These are phyloP conservation scores for Lachnellula subtilissima DNA, from an alignment of 2,329 filamentous ascomycete species.

Conservation along the genomic window DNA sequence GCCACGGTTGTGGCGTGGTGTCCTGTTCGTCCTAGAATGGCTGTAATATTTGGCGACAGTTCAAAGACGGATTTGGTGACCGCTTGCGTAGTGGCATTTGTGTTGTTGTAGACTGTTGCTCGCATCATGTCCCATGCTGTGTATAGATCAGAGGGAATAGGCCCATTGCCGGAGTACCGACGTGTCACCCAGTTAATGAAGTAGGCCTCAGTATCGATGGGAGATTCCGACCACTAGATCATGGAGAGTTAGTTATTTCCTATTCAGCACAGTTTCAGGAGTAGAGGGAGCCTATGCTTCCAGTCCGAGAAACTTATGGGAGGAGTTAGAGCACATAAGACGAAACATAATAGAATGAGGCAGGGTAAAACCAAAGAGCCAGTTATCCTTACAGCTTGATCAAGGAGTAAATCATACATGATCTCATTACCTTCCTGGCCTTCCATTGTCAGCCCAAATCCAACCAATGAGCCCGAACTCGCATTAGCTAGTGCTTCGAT, in stretches of 20 bases:
- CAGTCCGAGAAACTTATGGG: no score
- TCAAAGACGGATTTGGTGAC: constrained; percentile 44
- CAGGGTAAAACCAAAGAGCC: no score
- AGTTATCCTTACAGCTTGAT: constrained; percentile 35
- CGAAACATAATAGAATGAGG: no score
- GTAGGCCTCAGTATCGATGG: constrained; percentile 42
- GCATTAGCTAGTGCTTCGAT: constrained; percentile 38
- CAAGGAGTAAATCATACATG: constrained; percentile 46
- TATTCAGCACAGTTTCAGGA: no score
- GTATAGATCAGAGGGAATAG: constrained; percentile 34
- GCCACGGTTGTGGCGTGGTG: constrained; percentile 39
- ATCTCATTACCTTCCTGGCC: constrained; percentile 50
- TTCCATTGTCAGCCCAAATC: constrained; percentile 45
- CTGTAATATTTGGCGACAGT: constrained; percentile 38
- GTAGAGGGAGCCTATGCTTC: no score
- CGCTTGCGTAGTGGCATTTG: constrained; percentile 34
- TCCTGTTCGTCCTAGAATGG: constrained; percentile 37
- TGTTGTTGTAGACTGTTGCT: constrained; percentile 45
- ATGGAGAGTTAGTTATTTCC: no score
- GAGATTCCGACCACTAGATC: constrained; percentile 35
- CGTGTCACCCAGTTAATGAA: constrained; percentile 42
- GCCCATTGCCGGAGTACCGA: constrained; percentile 35
- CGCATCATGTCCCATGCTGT: constrained; percentile 43
- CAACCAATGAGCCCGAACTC: constrained; percentile 38
- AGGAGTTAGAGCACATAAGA: no score